These are phyloP conservation scores for Avicennia marina DNA, from an alignment of 257 asterid genomes.

Conservation along the genomic window DNA sequence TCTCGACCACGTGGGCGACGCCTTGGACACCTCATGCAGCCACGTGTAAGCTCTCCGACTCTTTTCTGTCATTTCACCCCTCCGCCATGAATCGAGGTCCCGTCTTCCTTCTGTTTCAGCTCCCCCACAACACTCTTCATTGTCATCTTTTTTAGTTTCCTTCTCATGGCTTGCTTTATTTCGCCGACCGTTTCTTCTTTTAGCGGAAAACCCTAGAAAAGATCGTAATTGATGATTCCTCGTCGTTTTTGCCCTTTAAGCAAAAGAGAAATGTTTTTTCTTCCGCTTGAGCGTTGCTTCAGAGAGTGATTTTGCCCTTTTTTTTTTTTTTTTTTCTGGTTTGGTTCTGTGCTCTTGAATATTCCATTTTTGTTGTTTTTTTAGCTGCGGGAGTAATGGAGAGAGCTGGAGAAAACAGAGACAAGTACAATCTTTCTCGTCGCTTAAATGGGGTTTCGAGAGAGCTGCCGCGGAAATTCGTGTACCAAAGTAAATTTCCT, in stretches of 20 bases:
- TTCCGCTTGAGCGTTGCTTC: no score
- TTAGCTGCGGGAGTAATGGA: no score
- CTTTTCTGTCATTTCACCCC: background rate
- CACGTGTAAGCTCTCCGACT: conserved; percentile 41
- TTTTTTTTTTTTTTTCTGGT: background rate
- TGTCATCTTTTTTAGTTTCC: no score
- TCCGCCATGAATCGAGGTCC: background rate
- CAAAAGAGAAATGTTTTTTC: no score
- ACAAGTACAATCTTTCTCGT: background rate
- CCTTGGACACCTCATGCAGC: background rate
- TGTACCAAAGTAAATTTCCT: background rate
- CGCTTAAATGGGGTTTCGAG: conserved; percentile 20
- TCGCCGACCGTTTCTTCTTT: no score
- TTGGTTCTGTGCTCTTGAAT: background rate
- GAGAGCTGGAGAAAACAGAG: conserved; percentile 14
- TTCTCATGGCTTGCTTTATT: no score
- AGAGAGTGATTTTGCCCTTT: no score
- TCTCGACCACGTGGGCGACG: conserved; percentile 47
- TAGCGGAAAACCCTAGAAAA: no score
- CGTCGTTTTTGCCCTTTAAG: no score
- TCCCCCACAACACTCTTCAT: no score
- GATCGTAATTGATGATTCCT: no score
- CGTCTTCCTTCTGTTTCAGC: background rate
- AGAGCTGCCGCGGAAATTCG: conserved; percentile 23
- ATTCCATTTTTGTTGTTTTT: background rate